Evolutionary conservation across 2,329 filamentous ascomycete genomes (phyloP).

Genomic region (Plectosphaerella sp.): DNA sequence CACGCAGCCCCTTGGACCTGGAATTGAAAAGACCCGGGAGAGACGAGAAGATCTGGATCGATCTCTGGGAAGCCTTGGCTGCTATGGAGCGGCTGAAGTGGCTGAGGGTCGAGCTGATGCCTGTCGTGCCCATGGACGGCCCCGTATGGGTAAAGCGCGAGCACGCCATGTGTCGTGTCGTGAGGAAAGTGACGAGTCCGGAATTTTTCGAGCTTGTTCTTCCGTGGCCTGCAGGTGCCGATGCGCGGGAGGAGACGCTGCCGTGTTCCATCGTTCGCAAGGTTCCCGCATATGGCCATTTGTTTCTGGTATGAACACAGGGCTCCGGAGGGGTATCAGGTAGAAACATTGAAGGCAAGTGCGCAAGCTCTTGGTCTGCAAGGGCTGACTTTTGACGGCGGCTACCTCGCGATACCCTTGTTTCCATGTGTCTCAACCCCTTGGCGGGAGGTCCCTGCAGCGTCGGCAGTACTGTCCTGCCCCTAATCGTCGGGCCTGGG

Average conservation of each 20-base stretch:
- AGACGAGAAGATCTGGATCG: slow-evolving; percentile 6
- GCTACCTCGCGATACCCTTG: no score
- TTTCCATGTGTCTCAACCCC: no score
- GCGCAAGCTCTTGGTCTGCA: no score
- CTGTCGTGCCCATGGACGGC: neutral
- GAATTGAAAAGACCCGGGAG: neutral
- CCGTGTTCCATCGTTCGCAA: slow-evolving; percentile 10
- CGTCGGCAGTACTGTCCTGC: no score
- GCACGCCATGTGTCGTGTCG: slow-evolving; percentile 6
- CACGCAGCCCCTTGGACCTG: slow-evolving; percentile 1
- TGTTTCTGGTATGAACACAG: no score
- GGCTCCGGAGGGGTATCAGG: no score
- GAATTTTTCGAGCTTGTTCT: slow-evolving; percentile 12
- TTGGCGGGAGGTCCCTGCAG: no score
- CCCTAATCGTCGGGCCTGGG: no score
- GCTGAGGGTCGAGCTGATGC: slow-evolving; percentile 9
- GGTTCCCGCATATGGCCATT: no score
- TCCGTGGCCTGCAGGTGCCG: slow-evolving; percentile 9
- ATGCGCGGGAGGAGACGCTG: slow-evolving; percentile 9
- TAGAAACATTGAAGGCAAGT: no score
- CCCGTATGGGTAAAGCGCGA: slow-evolving; percentile 7
- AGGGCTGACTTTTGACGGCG: no score
- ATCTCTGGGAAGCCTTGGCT: slow-evolving; percentile 9
- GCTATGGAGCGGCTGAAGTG: slow-evolving; percentile 12
- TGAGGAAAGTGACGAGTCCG: slow-evolving; percentile 12